Percentiles rank a stretch among this genome's conserved stretches.
phyloP scores from a whole-genome alignment of 2,329 filamentous ascomycete species.

The Talaromyces sp. region DNA sequence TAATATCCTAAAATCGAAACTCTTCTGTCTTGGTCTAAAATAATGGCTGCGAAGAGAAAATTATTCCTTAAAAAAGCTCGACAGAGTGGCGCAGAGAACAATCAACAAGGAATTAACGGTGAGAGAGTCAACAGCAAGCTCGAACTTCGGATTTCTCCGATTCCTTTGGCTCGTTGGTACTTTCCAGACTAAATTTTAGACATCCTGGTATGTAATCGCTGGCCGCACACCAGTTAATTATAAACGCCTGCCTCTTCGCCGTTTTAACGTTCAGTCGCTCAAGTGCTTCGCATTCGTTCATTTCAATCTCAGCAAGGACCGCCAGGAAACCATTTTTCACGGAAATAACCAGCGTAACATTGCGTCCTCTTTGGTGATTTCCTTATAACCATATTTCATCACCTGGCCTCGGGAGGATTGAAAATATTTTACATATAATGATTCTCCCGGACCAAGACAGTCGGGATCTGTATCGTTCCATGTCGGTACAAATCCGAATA shows the following conservation, averaged over 20 bases:
- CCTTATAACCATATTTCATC: neutral
- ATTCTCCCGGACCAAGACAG: neutral
- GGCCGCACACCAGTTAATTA: too few species aligned
- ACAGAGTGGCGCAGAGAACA: neutral
- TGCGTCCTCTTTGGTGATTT: neutral
- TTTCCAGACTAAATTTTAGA: too few species aligned
- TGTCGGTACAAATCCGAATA: too few species aligned
- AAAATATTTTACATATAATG: neutral
- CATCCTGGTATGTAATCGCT: too few species aligned
- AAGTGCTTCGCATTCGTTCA: too few species aligned
- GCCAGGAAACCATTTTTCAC: neutral
- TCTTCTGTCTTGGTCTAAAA: neutral
- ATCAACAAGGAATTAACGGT: neutral
- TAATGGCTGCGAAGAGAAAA: neutral
- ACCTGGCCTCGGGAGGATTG: neutral
- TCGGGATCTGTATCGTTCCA: neutral
- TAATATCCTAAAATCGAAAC: neutral
- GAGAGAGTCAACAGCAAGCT: neutral
- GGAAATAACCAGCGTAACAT: neutral
- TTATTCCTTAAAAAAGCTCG: neutral
- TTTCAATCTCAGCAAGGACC: too few species aligned
- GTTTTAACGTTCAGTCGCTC: too few species aligned
- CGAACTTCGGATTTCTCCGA: neutral
- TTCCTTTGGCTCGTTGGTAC: too few species aligned
- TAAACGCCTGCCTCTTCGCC: too few species aligned